These are phyloP conservation scores for Warburgia ugandensis DNA, from an alignment of 164 flowering plant species.

Conservation along the genomic window DNA sequence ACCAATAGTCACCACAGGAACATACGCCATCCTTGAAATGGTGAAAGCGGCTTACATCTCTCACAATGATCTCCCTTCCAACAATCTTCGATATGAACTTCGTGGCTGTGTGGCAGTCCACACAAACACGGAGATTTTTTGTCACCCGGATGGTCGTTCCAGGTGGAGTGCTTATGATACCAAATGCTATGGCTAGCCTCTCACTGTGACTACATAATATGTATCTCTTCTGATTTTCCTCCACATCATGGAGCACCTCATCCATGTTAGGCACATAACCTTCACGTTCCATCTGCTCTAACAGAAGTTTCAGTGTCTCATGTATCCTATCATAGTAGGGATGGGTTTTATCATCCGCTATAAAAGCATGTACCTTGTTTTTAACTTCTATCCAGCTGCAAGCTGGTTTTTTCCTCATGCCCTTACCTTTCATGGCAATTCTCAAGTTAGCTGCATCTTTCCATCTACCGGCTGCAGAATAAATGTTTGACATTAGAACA, in stretches of 20 bases:
- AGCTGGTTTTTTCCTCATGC: slow-evolving; percentile 62
- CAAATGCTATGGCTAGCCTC: slow-evolving; percentile 63
- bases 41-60: slow-evolving; percentile 63
- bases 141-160: slow-evolving; percentile 62
- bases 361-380: slow-evolving; percentile 53
- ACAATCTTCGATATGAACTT: slow-evolving; percentile 58
- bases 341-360: slow-evolving; percentile 69
- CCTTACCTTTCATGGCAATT: slow-evolving; percentile 41
- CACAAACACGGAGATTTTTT: slow-evolving; percentile 64
- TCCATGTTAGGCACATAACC: slow-evolving; percentile 64
- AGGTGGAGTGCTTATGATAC: slow-evolving; percentile 53
- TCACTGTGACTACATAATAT: slow-evolving; percentile 48
- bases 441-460: slow-evolving; percentile 60
- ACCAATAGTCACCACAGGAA: slow-evolving; percentile 68
- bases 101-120: slow-evolving; percentile 61
- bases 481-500: slow-evolving; percentile 59
- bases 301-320: slow-evolving; percentile 37
- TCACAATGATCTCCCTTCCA: slow-evolving; percentile 51
- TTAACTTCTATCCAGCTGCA: slow-evolving; percentile 84
- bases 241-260: slow-evolving; percentile 68
- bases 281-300: slow-evolving; percentile 58
- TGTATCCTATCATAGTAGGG: slow-evolving; percentile 43
- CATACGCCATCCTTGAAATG: slow-evolving; percentile 62
- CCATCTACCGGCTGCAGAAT: slow-evolving; percentile 62
- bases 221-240: slow-evolving; percentile 61